A percentile compares a stretch with the other conserved stretches of the same genome.
phyloP scores from a whole-genome alignment of 768 basidiomycete species.

The Hygrophorus pudorinus region DNA sequence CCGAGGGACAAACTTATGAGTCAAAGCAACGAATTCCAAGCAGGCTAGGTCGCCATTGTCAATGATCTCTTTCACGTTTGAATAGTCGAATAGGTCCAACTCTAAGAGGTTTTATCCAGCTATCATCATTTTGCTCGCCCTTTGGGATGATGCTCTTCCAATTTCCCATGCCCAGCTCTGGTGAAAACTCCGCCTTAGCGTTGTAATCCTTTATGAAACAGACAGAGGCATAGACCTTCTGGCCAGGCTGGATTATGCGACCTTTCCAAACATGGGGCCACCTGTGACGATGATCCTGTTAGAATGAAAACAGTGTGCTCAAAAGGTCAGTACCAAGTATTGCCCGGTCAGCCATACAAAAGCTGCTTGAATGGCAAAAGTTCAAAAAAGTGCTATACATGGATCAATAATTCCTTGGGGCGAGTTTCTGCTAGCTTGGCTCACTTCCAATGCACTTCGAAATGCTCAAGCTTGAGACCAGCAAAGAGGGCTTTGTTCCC shows the following conservation, averaged over 20 bases:
- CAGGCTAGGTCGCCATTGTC: too few species aligned
- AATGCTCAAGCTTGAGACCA: slow-evolving; percentile 7
- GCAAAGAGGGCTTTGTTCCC: slow-evolving; percentile 9
- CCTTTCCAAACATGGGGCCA: slow-evolving; percentile 2
- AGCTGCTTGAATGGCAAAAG: slow-evolving; percentile 1
- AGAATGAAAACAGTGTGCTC: too few species aligned
- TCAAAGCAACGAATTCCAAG: too few species aligned
- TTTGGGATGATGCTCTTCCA: background rate
- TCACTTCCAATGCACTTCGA: slow-evolving; percentile 5
- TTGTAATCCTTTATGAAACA: background rate
- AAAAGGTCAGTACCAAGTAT: too few species aligned
- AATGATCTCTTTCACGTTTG: too few species aligned
- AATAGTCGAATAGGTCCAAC: slow-evolving; percentile 10
- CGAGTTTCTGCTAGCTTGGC: background rate
- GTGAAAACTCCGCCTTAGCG: background rate
- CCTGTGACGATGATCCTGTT: too few species aligned
- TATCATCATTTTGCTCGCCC: slow-evolving; percentile 1
- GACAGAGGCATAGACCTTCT: slow-evolving; percentile 9
- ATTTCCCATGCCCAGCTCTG: background rate
- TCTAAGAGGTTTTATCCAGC: slow-evolving; percentile 8
- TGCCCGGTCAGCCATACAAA: too few species aligned
- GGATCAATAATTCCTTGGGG: background rate
- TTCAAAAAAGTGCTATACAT: slow-evolving; percentile 1
- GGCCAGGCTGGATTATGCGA: slow-evolving; percentile 4
- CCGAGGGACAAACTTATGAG: too few species aligned